These are phyloP conservation scores for Tricholoma terreum DNA, from an alignment of 768 basidiomycete genomes.

Conservation along the genomic window DNA sequence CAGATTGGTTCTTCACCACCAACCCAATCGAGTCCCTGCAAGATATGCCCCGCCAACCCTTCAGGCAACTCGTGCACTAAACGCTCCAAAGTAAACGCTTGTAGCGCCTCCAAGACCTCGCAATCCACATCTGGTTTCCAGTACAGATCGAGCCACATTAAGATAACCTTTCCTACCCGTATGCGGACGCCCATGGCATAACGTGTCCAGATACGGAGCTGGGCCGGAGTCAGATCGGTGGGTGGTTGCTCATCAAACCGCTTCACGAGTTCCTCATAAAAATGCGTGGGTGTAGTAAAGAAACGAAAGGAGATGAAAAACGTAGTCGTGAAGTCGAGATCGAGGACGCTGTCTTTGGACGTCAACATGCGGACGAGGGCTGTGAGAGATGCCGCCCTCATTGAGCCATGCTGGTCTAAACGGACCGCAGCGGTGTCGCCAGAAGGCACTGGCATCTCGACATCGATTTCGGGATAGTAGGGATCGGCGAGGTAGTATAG, in stretches of 20 bases:
- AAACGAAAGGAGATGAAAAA: slow-evolving; percentile 75
- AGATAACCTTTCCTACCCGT: slow-evolving; percentile 57
- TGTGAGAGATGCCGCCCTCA: slow-evolving; percentile 33
- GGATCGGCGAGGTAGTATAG: slow-evolving; percentile 26
- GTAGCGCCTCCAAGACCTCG: slow-evolving; percentile 31
- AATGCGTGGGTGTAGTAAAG: slow-evolving; percentile 50
- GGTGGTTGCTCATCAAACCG: slow-evolving; percentile 46
- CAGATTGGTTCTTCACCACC: slow-evolving; percentile 11
- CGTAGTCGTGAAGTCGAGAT: slow-evolving; percentile 43
- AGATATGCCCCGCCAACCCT: slow-evolving; percentile 23
- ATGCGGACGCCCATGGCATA: slow-evolving; percentile 51
- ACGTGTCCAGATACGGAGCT: slow-evolving; percentile 35
- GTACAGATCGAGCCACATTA: slow-evolving; percentile 69
- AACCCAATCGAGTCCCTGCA: slow-evolving; percentile 27
- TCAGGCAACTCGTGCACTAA: slow-evolving; percentile 28
- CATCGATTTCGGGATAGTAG: slow-evolving; percentile 19
- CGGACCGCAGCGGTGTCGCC: slow-evolving; percentile 21
- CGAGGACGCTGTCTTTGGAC: slow-evolving; percentile 34
- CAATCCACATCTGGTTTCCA: slow-evolving; percentile 58
- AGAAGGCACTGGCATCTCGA: slow-evolving; percentile 25
- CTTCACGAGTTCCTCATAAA: slow-evolving; percentile 36
- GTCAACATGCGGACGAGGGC: slow-evolving; percentile 47
- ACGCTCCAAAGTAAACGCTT: slow-evolving; percentile 18
- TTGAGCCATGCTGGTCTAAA: slow-evolving; percentile 23
- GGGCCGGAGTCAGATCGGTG: slow-evolving; percentile 22